These are phyloP conservation scores for Mollisia scopiformis DNA, from an alignment of 2,329 filamentous ascomycete species.

Conservation along the genomic window DNA sequence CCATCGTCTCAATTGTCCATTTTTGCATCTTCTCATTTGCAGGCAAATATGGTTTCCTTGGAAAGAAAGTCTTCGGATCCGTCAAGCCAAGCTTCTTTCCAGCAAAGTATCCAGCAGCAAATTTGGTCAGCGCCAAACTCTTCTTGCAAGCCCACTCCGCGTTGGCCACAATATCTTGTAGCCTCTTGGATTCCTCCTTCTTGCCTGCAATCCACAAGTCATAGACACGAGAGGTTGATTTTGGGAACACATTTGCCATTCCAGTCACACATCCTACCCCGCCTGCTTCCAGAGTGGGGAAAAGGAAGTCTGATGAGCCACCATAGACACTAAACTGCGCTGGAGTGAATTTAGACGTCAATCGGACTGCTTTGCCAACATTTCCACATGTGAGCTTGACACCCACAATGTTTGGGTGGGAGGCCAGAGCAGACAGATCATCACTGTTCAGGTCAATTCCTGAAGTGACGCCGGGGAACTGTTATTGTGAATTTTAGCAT, in stretches of 20 bases:
- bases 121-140: background rate
- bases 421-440: background rate
- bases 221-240: background rate
- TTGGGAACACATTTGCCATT: background rate
- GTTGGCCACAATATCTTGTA: background rate
- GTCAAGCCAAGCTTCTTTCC: background rate
- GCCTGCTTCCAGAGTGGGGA: background rate
- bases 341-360: background rate
- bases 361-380: background rate
- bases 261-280: background rate
- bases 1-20: background rate
- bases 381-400: background rate
- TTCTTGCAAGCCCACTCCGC: background rate
- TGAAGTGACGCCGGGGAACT: background rate
- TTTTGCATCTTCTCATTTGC: background rate
- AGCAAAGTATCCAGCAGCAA: background rate
- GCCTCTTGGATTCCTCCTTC: background rate
- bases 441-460: background rate
- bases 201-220: background rate
- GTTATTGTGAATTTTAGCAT: no score
- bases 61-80: background rate
- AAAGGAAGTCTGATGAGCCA: background rate
- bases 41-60: background rate
- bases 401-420: background rate
- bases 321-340: background rate